These are phyloP conservation scores for Camellia japonica DNA, from an alignment of 148 eudicot genomes.

Conservation along the genomic window DNA sequence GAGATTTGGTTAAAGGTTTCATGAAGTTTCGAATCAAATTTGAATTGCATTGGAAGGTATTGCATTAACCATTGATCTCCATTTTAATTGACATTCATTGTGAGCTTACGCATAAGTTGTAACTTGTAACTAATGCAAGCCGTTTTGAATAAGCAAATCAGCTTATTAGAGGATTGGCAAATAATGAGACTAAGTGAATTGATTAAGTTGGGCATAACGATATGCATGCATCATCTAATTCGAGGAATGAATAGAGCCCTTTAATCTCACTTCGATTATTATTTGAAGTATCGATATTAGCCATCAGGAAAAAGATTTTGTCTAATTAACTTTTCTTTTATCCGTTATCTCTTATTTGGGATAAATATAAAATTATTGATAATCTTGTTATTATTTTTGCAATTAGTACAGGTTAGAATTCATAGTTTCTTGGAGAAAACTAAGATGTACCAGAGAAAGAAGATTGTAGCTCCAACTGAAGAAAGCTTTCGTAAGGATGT, in stretches of 20 bases:
- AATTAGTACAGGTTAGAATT: constrained; percentile 54
- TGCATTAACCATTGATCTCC: not conserved
- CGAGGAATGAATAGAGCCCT: not conserved
- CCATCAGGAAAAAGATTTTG: not conserved
- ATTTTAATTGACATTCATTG: not conserved
- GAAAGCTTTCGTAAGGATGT: constrained; percentile 52
- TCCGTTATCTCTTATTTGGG: not conserved
- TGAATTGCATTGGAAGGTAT: not conserved
- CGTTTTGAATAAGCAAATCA: not conserved
- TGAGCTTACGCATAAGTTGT: not conserved
- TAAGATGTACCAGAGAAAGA: constrained; percentile 41
- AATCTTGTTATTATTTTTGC: constrained; percentile 1
- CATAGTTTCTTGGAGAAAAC: constrained; percentile 79
- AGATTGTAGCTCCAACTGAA: constrained; percentile 33
- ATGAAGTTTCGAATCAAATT: not conserved
- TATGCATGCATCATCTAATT: not conserved
- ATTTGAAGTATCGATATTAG: not conserved
- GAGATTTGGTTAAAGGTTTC: too few species aligned
- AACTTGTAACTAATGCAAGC: not conserved
- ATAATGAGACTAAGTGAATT: not conserved
- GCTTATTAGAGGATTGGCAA: not conserved
- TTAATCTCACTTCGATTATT: not conserved
- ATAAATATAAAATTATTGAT: not conserved
- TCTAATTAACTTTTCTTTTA: not conserved
- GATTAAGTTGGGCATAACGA: not conserved